phyloP scores from a whole-genome alignment of 139 green algal species.

The Chlorella sp. region DNA sequence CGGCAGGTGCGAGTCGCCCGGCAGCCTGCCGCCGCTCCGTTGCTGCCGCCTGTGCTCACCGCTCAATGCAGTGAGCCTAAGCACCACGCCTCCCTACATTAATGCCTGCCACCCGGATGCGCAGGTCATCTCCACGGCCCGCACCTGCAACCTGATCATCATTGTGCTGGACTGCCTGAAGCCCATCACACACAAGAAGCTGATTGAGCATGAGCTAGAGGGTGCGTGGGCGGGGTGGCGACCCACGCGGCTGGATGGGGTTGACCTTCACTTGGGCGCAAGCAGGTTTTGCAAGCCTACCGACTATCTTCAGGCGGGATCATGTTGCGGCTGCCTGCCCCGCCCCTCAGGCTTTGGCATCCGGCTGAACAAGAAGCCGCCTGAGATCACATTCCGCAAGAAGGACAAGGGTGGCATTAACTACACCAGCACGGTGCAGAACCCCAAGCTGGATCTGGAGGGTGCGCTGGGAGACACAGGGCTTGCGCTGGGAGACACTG shows the following conservation, averaged over 20 bases:
- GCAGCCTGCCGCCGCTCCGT: background rate
- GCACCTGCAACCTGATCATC: constrained; percentile 98
- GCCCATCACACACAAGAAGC: constrained; percentile 96
- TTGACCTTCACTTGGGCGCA: too few relatives aligned
- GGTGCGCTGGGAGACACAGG: constrained; percentile 29
- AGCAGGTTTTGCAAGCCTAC: too few relatives aligned
- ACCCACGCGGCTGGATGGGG: too few relatives aligned
- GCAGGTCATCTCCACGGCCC: constrained; percentile 96
- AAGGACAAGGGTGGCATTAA: constrained; percentile 97
- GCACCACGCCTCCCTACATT: too few relatives aligned
- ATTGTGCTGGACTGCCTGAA: constrained; percentile 99
- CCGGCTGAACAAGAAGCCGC: constrained; percentile 96
- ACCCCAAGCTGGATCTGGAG: constrained; percentile 89
- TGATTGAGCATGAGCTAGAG: constrained; percentile 95
- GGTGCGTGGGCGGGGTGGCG: constrained; percentile 10
- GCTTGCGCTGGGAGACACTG: too few relatives aligned
- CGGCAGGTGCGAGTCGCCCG: constrained; percentile 60
- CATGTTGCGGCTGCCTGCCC: too few relatives aligned
- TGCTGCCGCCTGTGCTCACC: background rate
- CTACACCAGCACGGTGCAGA: constrained; percentile 63
- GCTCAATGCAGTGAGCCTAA: too few relatives aligned
- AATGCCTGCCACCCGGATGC: too few relatives aligned
- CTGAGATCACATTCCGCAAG: constrained; percentile 91
- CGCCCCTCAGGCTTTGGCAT: constrained; percentile 83
- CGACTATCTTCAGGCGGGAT: too few relatives aligned